phyloP scores from a whole-genome alignment of 2,329 filamentous ascomycete species.

The Aspergillus fijiensis region DNA sequence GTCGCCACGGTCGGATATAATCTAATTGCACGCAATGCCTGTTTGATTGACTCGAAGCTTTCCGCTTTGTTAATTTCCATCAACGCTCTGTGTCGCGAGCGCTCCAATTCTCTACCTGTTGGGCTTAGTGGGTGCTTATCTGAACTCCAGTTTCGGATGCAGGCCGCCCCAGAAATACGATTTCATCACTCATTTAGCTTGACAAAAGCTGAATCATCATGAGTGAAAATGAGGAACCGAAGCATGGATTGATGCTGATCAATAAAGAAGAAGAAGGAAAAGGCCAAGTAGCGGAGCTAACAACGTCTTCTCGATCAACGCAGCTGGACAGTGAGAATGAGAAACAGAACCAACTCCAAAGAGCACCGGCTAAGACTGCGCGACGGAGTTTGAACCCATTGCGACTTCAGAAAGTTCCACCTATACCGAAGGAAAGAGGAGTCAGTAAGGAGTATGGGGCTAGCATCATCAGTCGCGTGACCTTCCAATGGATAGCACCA shows the following conservation, averaged over 20 bases:
- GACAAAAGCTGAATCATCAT: background rate
- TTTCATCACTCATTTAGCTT: background rate
- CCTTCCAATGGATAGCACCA: constrained; percentile 87
- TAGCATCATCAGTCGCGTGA: constrained; percentile 69
- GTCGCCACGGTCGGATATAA: background rate
- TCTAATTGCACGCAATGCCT: background rate
- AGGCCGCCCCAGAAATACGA: background rate
- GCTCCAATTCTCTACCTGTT: background rate
- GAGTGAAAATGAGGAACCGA: background rate
- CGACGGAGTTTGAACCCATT: constrained; percentile 40
- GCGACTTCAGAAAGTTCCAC: constrained; percentile 51
- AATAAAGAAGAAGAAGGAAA: background rate
- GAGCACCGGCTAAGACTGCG: background rate
- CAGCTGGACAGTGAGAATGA: background rate
- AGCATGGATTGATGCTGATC: background rate
- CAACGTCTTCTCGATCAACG: background rate
- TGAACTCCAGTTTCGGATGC: background rate
- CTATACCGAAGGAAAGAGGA: constrained; percentile 54
- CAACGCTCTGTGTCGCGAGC: background rate
- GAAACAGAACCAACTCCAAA: background rate
- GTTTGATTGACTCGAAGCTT: background rate
- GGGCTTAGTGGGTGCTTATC: background rate
- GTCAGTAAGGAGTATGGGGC: constrained; percentile 71
- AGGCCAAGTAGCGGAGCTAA: background rate
- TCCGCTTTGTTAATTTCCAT: background rate